Base-by-base conservation (phyloP, 2,329 filamentous ascomycete species). In the Aspergillus sergii region DNA sequence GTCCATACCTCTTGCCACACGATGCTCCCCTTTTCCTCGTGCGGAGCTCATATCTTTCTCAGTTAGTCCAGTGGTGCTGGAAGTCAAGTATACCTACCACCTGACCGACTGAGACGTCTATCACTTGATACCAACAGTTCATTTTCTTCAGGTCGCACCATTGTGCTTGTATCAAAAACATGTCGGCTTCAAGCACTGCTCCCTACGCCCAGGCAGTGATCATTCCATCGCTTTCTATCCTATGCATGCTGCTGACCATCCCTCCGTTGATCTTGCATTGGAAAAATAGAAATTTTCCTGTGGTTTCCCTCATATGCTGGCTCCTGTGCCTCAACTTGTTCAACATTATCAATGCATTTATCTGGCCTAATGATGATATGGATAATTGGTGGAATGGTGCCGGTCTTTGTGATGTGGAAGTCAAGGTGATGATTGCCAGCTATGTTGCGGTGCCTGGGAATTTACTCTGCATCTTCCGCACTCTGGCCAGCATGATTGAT, bases 371-470 rank as follows among this genome's bases (percentile, higher is more conserved):
- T 9, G 86, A 89, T 66, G 78, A 89, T 66, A 69, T 84, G 14
- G 43, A 70, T 0, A 73, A 77, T 7, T 88, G 85, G 83, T 91
- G 83, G 82, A 75, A 83, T 62, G 89, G 89, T 5, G 71, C 73
- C 6, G 83, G 82, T 2, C 83, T 89, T 62, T 92, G 89, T 75
- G 89, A 92, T 72, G 77, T 91, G 56, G 82, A 90, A 68, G 80
- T 84, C 59, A 87, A 88, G 65, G 70, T 91, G 39, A 81, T 84
- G 63, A 79, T 85, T 28, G 86, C 84, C 4, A 77, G 81, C 10
- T 80, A 80, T 21, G 80, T 86, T 1, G 86, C 83, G 1, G 74
- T 87, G 19, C 79, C 85, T 4, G 83, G 84, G 10, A 80, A 83
- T 8, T 71, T 88, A 10, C 76, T 82, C 28, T 86, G 88, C 71